Conservation (phyloP, 805 yeast genomes). For the Lipomyces anomalus region DNA sequence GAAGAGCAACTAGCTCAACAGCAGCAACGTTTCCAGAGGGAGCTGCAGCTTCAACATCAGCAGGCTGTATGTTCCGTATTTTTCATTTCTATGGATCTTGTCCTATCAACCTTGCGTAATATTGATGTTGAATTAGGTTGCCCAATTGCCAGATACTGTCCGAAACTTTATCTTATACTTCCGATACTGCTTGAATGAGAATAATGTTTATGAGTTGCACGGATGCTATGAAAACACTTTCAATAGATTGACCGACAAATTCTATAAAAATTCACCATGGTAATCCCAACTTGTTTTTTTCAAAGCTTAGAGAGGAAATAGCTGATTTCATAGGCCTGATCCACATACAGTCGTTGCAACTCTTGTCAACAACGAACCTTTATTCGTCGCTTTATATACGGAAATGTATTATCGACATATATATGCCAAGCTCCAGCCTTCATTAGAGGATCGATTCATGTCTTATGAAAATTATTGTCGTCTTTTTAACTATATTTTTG, state of each 20-base stretch:
- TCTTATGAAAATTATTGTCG: conserved; percentile 47
- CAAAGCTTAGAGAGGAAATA: background rate
- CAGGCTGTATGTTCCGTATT: conserved; percentile 12
- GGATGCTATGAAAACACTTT: conserved; percentile 43
- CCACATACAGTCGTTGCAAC: conserved; percentile 41
- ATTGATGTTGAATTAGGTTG: no score
- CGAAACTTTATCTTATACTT: conserved; percentile 41
- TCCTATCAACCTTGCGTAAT: no score
- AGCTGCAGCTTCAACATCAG: conserved; percentile 27
- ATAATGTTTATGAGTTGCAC: conserved; percentile 41
- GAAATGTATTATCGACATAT: conserved; percentile 49
- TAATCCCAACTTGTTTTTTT: background rate
- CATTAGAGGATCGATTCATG: conserved; percentile 42
- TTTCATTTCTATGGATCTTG: background rate
- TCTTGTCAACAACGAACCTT: conserved; percentile 42
- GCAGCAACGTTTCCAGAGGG: conserved; percentile 30
- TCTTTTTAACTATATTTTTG: conserved; percentile 42
- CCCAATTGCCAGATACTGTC: conserved; percentile 41
- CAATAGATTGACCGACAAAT: conserved; percentile 43
- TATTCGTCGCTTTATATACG: conserved; percentile 43
- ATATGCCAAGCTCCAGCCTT: conserved; percentile 42
- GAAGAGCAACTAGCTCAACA: conserved; percentile 32
- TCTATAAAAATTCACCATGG: conserved; percentile 41
- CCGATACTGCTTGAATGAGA: conserved; percentile 39
- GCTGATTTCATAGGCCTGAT: conserved; percentile 33